These are phyloP conservation scores for Cystofilobasidium capitatum DNA, from an alignment of 768 basidiomycete genomes.

Conservation along the genomic window DNA sequence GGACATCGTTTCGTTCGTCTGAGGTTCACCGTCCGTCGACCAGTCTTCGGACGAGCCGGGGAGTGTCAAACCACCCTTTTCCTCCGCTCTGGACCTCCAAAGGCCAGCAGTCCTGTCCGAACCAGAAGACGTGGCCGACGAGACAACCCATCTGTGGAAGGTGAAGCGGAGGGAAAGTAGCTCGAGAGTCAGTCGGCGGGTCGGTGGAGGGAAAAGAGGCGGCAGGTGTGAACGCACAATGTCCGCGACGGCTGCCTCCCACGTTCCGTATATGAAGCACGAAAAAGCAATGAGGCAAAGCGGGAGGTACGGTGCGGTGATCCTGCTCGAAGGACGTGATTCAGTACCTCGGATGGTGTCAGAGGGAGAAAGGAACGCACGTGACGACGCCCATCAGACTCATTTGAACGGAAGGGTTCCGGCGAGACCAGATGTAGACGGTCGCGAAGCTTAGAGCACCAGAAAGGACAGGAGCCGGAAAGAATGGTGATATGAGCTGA, in stretches of 20 bases:
- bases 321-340: conserved; percentile 36
- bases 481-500: conserved; percentile 47
- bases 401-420: conserved; percentile 90
- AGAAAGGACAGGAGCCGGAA: conserved; percentile 87
- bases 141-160: conserved; percentile 11
- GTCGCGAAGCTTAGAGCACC: conserved; percentile 82
- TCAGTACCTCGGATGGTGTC: not conserved
- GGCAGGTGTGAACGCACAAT: conserved; percentile 72
- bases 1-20: too few species aligned
- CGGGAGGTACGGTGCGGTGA: conserved; percentile 91
- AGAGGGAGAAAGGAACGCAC: conserved; percentile 27
- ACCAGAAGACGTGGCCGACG: conserved; percentile 22
- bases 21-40: too few species aligned
- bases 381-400: conserved; percentile 90
- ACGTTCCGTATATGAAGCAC: conserved; percentile 33
- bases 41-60: not conserved
- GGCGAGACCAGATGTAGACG: conserved; percentile 92
- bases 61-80: conserved; percentile 22
- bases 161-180: conserved; percentile 11
- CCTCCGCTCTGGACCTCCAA: conserved; percentile 14
- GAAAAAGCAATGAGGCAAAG: conserved; percentile 80
- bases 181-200: conserved; percentile 24
- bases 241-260: conserved; percentile 56
- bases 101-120: conserved; percentile 25
- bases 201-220: conserved; percentile 22